phyloP scores from a whole-genome alignment of 1,284 basidiomycete genomes.

The Earliella scabrosa region DNA sequence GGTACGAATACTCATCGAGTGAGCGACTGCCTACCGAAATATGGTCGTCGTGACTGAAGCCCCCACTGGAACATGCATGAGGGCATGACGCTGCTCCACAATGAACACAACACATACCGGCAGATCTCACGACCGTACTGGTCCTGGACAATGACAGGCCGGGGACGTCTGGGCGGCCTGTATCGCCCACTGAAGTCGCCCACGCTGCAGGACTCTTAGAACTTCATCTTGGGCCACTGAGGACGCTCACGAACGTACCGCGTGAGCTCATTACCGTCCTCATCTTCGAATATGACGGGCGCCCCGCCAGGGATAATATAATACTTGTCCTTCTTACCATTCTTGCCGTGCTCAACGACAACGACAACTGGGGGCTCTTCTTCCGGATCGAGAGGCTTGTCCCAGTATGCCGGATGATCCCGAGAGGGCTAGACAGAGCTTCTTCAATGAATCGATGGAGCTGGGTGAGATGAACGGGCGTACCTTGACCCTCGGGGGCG shows the following conservation, averaged over 20 bases:
- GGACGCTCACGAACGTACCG: slow-evolving; percentile 44
- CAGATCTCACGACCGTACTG: slow-evolving; percentile 35
- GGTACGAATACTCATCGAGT: slow-evolving; percentile 22
- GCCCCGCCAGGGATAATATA: slow-evolving; percentile 70
- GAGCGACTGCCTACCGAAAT: slow-evolving; percentile 24
- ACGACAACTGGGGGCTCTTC: slow-evolving; percentile 36
- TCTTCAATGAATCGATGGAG: background rate
- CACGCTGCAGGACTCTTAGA: slow-evolving; percentile 17
- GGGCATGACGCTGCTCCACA: background rate
- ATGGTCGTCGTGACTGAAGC: slow-evolving; percentile 30
- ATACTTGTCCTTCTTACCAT: slow-evolving; percentile 46
- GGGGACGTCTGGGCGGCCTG: slow-evolving; percentile 25
- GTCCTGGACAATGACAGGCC: slow-evolving; percentile 38
- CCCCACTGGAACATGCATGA: slow-evolving; percentile 21
- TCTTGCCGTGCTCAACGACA: slow-evolving; percentile 33
- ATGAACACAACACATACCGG: no score
- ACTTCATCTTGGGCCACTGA: background rate
- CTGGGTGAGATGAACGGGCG: background rate
- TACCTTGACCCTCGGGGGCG: slow-evolving; percentile 14
- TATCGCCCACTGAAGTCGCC: slow-evolving; percentile 36
- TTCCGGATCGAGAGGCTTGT: slow-evolving; percentile 21
- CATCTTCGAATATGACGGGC: slow-evolving; percentile 71
- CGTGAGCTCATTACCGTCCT: slow-evolving; percentile 65
- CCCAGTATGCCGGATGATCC: slow-evolving; percentile 23
- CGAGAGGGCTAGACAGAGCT: slow-evolving; percentile 8